phyloP scores from a whole-genome alignment of 2,329 filamentous ascomycete species.

The Sarocladium strictum region DNA sequence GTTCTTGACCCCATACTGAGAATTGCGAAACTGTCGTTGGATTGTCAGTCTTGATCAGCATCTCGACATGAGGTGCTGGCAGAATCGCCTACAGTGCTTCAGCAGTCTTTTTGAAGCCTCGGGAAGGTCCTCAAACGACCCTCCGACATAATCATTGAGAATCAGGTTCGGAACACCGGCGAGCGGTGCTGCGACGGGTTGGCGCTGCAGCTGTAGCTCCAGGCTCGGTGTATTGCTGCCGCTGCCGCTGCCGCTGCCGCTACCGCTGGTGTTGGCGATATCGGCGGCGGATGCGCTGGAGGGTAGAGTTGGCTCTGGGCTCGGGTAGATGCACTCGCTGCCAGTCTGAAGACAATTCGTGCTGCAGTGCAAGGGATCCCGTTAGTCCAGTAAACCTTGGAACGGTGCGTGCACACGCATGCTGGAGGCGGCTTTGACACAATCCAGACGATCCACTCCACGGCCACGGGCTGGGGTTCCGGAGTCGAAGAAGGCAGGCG shows the following conservation, averaged over 20 bases:
- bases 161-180: slow-evolving; percentile 11
- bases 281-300: not conserved
- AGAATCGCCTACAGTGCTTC: slow-evolving; percentile 21
- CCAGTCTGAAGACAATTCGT: slow-evolving; percentile 40
- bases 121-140: slow-evolving; percentile 24
- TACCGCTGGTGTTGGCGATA: not conserved
- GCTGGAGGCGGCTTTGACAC: not conserved
- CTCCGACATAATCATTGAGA: slow-evolving; percentile 24
- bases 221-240: slow-evolving; percentile 17
- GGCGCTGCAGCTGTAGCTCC: slow-evolving; percentile 14
- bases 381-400: not conserved
- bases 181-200: not conserved
- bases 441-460: not conserved
- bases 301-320: not conserved
- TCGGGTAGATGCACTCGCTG: slow-evolving; percentile 34
- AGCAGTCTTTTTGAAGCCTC: slow-evolving; percentile 24
- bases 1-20: slow-evolving; percentile 33
- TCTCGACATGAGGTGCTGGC: not conserved
- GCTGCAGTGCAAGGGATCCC: slow-evolving; percentile 19
- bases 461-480: not conserved
- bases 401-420: not conserved
- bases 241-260: not conserved
- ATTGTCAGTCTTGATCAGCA: slow-evolving; percentile 12
- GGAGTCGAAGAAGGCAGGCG: not conserved
- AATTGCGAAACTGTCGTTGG: slow-evolving; percentile 30